Evolutionary conservation across 179 eudicot species (phyloP), one percentile per base, ranked within the genome.

Genomic region (Silene noctiflora): DNA sequence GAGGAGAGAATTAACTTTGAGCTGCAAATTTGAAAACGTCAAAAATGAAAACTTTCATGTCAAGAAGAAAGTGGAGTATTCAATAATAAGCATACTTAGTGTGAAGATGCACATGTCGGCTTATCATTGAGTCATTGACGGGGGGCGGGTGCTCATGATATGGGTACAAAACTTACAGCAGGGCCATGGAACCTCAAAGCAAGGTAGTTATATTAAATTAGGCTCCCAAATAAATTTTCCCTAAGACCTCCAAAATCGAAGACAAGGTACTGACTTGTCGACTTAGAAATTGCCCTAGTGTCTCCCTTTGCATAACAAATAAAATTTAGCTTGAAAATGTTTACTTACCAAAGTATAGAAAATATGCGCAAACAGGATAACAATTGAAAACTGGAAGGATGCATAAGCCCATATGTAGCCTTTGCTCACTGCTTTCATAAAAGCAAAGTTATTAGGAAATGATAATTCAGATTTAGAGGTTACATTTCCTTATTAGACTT

Each of bases 391-490:
- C 79, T 82, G 84, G 78, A 82, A 82, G 31, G 84, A 82, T 55
- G 84, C 84, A 71, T 82, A 82, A 12, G 84, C 84, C 84, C 84
- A 82, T 42, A 78, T 75, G 76, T 78, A 82, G 51, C 84, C 75
- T 76, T 82, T 82, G 74, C 69, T 75, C 20, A 82, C 84, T 78
- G 76, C 70, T 65, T 66, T 27, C 66, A 70, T 29, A 22, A 59
- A 59, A 75, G 39, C 27, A 39, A 58, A 58, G 64, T 2, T 25
- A 13, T 63, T 68, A 55, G 22, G 69, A 62, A 1, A 4, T 31
- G 20, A 27, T 62, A 35, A 35, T 35, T 35, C 42, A 35, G 70
- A 65, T 13, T 63, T 25, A 2, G 67, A 35, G 62, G 24, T 16
- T 10, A 64, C 35, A 75, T 42, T 62, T 20, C 22, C 24, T 29